Percentiles rank a stretch among this genome's conserved stretches.
phyloP scores from a whole-genome alignment of 192 early-diverging fungal species.

The Pilaira anomala region DNA sequence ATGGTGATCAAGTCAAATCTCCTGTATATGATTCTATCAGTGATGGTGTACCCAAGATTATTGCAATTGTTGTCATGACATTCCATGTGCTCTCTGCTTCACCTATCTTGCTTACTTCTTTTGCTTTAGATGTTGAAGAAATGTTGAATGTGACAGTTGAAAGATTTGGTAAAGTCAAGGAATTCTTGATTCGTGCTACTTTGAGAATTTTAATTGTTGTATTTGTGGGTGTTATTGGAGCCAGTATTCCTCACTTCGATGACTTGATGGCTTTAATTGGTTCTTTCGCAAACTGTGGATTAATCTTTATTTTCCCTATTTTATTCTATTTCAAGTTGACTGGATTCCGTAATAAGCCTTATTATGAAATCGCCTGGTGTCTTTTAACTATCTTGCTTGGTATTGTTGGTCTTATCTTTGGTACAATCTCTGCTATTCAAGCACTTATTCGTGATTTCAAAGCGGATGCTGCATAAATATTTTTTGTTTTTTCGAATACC shows the following conservation, averaged over 20 bases:
- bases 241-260: slow-evolving; percentile 75
- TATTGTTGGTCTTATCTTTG: slow-evolving; percentile 61
- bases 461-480: too few species aligned
- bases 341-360: slow-evolving; percentile 45
- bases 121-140: slow-evolving; percentile 73
- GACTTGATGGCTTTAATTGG: slow-evolving; percentile 77
- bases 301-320: slow-evolving; percentile 85
- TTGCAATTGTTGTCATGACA: slow-evolving; percentile 73
- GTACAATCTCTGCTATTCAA: slow-evolving; percentile 61
- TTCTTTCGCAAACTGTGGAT: slow-evolving; percentile 67
- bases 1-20: slow-evolving; percentile 60
- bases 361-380: slow-evolving; percentile 47
- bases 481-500: background rate
- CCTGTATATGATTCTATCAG: slow-evolving; percentile 76
- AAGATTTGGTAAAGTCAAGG: slow-evolving; percentile 44
- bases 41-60: slow-evolving; percentile 55
- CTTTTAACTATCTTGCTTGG: slow-evolving; percentile 62
- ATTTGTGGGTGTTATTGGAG: slow-evolving; percentile 53
- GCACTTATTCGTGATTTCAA: slow-evolving; percentile 33
- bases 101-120: slow-evolving; percentile 73
- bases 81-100: slow-evolving; percentile 78
- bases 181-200: slow-evolving; percentile 52
- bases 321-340: slow-evolving; percentile 73
- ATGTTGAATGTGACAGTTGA: slow-evolving; percentile 59
- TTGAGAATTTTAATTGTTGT: slow-evolving; percentile 58